Percentiles rank a stretch among this genome's conserved stretches.
Evolutionary conservation across 495 filamentous ascomycete genomes (phyloP).

Genomic region (Sphaerosporella brunnea): DNA sequence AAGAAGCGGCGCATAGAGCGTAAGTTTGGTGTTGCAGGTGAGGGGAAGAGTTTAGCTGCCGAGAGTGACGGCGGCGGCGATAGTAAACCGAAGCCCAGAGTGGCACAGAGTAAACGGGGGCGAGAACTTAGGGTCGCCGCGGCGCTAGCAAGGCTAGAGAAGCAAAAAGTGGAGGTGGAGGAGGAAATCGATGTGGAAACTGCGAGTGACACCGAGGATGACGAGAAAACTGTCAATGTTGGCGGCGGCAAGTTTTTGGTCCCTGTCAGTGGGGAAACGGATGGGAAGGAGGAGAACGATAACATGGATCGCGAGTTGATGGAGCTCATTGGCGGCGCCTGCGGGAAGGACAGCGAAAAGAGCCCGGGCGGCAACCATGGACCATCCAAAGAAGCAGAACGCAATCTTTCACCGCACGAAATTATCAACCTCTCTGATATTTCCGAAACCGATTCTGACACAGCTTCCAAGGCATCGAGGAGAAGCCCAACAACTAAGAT

Average conservation of each 20-base stretch:
- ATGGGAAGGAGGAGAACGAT: conserved; percentile 36
- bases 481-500: no score
- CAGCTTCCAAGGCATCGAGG: no score
- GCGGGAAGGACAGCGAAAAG: no score
- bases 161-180: conserved; percentile 18
- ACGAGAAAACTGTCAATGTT: conserved; percentile 30
- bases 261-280: conserved; percentile 55
- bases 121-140: conserved; percentile 60
- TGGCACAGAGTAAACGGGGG: conserved; percentile 51
- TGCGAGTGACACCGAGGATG: conserved; percentile 6
- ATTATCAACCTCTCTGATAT: no score
- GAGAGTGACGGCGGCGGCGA: conserved; percentile 47
- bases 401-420: no score
- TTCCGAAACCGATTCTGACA: no score
- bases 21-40: conserved; percentile 46
- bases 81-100: conserved; percentile 53
- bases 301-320: conserved; percentile 39
- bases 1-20: conserved; percentile 45
- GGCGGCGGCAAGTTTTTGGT: conserved; percentile 44
- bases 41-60: conserved; percentile 47
- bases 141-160: conserved; percentile 54
- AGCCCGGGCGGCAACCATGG: no score
- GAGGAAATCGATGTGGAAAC: conserved; percentile 23
- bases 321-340: conserved; percentile 30
- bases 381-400: no score